These are phyloP conservation scores for Boechera stricta DNA, from an alignment of 345 rosid species.

Conservation along the genomic window DNA sequence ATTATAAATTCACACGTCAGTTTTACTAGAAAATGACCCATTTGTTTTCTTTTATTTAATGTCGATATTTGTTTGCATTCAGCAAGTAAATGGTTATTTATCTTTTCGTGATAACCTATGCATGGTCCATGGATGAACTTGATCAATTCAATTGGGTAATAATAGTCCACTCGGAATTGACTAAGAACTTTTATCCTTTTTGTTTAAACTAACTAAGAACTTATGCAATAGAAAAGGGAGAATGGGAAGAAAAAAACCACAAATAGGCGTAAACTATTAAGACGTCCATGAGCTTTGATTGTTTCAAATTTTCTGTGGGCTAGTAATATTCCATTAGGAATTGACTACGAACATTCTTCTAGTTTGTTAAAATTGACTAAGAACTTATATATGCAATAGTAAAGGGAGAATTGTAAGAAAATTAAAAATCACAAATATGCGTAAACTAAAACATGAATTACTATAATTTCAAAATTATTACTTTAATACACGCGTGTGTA, in stretches of 20 bases:
- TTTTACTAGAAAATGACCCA: slow-evolving; percentile 26
- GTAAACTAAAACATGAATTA: too few relatives aligned
- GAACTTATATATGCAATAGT: too few relatives aligned
- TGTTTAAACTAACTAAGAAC: background rate
- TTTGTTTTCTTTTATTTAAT: slow-evolving; percentile 8
- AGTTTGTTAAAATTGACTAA: too few relatives aligned
- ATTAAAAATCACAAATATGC: background rate
- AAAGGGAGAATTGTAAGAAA: too few relatives aligned
- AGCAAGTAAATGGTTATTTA: slow-evolving; percentile 19
- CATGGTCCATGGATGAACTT: slow-evolving; percentile 33
- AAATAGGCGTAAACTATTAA: background rate
- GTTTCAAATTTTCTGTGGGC: background rate
- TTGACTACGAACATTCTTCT: background rate
- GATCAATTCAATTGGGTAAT: slow-evolving; percentile 23
- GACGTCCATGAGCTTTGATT: background rate
- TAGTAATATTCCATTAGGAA: background rate
- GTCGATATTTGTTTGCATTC: slow-evolving; percentile 16
- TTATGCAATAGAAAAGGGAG: background rate
- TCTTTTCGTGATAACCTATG: slow-evolving; percentile 39
- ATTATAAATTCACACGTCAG: slow-evolving; percentile 23
- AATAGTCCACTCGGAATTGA: background rate
- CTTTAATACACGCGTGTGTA: background rate
- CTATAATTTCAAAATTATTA: too few relatives aligned
- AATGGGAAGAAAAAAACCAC: background rate
- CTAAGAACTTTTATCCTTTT: background rate